Percentiles rank a stretch among this genome's conserved stretches.
Conservation (phyloP, 805 yeast species). For the Pichia gijzeniarum region DNA sequence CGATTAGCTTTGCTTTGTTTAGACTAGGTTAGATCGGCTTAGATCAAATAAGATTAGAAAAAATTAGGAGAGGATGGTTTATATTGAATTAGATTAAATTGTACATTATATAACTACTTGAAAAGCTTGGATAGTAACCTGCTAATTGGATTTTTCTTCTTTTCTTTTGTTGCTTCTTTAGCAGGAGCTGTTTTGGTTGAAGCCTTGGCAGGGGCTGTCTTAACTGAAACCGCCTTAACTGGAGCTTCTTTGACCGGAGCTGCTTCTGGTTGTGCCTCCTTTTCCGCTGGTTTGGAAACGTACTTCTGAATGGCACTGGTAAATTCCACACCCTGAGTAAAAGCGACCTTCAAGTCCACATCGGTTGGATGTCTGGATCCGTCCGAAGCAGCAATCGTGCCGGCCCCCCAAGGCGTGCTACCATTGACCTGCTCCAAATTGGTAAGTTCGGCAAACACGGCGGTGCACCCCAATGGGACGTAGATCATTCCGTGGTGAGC, state of each 20-base stretch:
- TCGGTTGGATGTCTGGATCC: slow-evolving; percentile 66
- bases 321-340: slow-evolving; percentile 63
- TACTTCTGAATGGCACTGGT: slow-evolving; percentile 35
- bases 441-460: slow-evolving; percentile 46
- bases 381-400: slow-evolving; percentile 67
- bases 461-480: slow-evolving; percentile 71
- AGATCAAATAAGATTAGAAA: no score
- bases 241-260: not conserved
- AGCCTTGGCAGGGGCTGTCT: not conserved
- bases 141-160: slow-evolving; percentile 6
- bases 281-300: not conserved
- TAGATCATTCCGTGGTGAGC: slow-evolving; percentile 78
- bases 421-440: slow-evolving; percentile 66
- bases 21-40: no score
- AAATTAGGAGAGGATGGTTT: no score
- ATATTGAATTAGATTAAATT: not conserved
- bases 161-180: not conserved
- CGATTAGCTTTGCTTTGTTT: no score
- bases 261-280: no score
- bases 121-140: slow-evolving; percentile 7
- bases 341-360: slow-evolving; percentile 57
- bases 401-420: slow-evolving; percentile 85
- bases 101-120: not conserved
- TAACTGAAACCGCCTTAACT: not conserved
- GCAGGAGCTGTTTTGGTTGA: not conserved